Percentiles rank a stretch among this genome's conserved stretches.
Conservation (phyloP, 148 eudicot species). For the Diospyros lotus region DNA sequence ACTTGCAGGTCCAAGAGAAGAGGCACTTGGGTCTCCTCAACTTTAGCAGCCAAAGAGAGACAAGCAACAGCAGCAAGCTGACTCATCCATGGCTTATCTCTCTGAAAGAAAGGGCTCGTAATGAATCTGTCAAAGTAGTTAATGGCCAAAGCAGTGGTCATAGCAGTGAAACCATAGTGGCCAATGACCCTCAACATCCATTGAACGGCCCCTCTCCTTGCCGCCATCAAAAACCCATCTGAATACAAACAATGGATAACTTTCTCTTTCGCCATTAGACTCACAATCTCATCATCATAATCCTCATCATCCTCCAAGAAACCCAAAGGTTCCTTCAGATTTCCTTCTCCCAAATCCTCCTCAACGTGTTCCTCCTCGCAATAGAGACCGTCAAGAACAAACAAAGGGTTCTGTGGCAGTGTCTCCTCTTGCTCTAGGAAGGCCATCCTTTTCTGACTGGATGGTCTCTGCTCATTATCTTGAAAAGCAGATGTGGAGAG, state of each 20-base stretch:
- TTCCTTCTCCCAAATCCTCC: conserved; percentile 17
- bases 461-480: conserved; percentile 38
- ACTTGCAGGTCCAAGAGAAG: conserved; percentile 68
- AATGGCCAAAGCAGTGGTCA: conserved; percentile 56
- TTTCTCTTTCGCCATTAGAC: conserved; percentile 50
- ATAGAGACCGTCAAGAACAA: conserved; percentile 28
- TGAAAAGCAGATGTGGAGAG: conserved; percentile 7
- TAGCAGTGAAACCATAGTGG: conserved; percentile 41
- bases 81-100: conserved; percentile 67
- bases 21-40: conserved; percentile 73
- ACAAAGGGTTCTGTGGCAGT: conserved; percentile 27
- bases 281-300: conserved; percentile 38
- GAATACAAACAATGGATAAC: conserved; percentile 6
- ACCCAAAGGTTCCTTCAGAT: conserved; percentile 4
- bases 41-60: conserved; percentile 77
- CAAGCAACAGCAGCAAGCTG: conserved; percentile 80
- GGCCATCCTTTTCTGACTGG: conserved; percentile 30
- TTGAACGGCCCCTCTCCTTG: conserved; percentile 46
- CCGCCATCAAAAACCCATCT: conserved; percentile 27
- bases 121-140: conserved; percentile 65
- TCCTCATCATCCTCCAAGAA: conserved; percentile 21
- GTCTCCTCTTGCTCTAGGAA: conserved; percentile 8
- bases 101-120: conserved; percentile 38
- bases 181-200: conserved; percentile 61
- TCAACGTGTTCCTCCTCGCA: conserved; percentile 42